A percentile compares a stretch with the other conserved stretches of the same genome.
Conservation (phyloP, 2,329 filamentous ascomycete genomes). For the Botrytis elliptica region DNA sequence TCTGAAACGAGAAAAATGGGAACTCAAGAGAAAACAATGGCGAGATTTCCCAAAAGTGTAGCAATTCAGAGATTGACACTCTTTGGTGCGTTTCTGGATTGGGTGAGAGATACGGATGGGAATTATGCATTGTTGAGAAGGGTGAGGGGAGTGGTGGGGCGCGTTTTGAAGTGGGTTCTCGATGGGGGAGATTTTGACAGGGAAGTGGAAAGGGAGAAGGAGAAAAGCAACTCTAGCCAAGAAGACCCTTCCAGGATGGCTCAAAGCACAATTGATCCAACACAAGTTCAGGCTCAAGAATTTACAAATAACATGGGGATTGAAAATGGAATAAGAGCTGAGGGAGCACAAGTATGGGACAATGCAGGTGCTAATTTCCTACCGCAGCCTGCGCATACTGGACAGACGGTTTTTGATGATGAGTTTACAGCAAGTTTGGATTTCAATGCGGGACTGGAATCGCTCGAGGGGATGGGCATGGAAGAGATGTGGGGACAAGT, state of each 20-base stretch:
- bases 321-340: not conserved
- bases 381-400: not conserved
- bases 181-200: not conserved
- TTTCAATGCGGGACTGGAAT: not conserved
- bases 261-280: not conserved
- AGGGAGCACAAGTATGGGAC: not conserved
- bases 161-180: slow-evolving; percentile 5
- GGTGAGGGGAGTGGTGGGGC: not conserved
- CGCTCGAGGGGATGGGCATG: not conserved
- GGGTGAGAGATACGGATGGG: slow-evolving; percentile 37
- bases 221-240: too few species aligned
- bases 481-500: slow-evolving; percentile 16
- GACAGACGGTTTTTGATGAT: not conserved
- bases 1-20: not conserved
- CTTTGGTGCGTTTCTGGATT: slow-evolving; percentile 38
- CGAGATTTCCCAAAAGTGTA: slow-evolving; percentile 33
- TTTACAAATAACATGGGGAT: not conserved
- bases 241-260: not conserved
- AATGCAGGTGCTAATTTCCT: not conserved
- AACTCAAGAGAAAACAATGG: not conserved
- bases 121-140: slow-evolving; percentile 31
- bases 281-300: not conserved
- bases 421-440: not conserved
- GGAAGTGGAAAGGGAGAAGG: not conserved
- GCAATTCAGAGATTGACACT: slow-evolving; percentile 37